Percentiles rank a stretch among this genome's conserved stretches.
These are phyloP conservation scores for Stachybotrys elegans DNA, from an alignment of 2,329 filamentous ascomycete species.

Conservation along the genomic window DNA sequence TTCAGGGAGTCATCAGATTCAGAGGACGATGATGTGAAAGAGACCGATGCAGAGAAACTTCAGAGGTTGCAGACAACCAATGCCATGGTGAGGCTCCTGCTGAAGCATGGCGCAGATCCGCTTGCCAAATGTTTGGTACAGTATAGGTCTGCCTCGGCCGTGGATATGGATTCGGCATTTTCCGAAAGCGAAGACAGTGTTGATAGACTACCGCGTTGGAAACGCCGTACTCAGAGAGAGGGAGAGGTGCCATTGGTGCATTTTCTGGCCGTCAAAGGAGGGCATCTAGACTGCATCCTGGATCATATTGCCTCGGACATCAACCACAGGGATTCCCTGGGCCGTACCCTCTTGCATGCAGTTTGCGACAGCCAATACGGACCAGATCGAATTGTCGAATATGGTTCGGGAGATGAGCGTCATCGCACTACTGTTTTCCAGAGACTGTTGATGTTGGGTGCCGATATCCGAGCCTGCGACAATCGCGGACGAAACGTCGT, in stretches of 20 bases:
- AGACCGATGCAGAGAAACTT: neutral
- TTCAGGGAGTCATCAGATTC: too few species aligned
- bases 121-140: constrained; percentile 11
- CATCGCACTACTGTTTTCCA: constrained; percentile 10
- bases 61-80: neutral
- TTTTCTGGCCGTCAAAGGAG: constrained; percentile 8
- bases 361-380: constrained; percentile 10
- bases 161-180: too few species aligned
- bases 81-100: constrained; percentile 10
- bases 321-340: constrained; percentile 17
- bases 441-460: constrained; percentile 15
- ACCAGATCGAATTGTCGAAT: constrained; percentile 5
- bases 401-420: neutral
- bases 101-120: constrained; percentile 20
- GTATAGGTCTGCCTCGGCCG: too few species aligned
- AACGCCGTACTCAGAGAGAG: too few species aligned
- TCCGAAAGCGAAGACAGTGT: neutral
- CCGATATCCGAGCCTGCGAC: constrained; percentile 17
- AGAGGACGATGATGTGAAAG: too few species aligned
- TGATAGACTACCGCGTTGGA: too few species aligned
- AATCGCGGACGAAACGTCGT: constrained; percentile 14
- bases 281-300: constrained; percentile 13
- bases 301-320: constrained; percentile 13
- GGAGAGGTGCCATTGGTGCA: constrained; percentile 16
- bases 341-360: constrained; percentile 18